Conservation (phyloP, 805 yeast genomes). For the Lipomyces lipofer region DNA sequence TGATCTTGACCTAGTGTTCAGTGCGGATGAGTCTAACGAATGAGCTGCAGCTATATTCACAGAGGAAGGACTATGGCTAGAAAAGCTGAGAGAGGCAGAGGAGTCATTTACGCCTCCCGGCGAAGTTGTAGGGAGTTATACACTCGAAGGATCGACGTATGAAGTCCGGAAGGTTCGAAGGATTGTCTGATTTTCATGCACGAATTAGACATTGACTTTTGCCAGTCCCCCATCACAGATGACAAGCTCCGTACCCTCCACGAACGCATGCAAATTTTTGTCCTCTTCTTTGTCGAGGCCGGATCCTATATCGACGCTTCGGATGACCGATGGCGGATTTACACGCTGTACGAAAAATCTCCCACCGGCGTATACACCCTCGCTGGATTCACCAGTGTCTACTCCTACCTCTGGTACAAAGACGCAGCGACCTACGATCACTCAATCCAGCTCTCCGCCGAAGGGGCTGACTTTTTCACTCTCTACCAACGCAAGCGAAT, state of each 20-base stretch:
- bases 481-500: slow-evolving; percentile 61
- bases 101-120: slow-evolving; percentile 31
- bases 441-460: slow-evolving; percentile 9
- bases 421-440: slow-evolving; percentile 55
- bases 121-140: slow-evolving; percentile 40
- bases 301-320: slow-evolving; percentile 80
- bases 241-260: slow-evolving; percentile 55
- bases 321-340: slow-evolving; percentile 82
- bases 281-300: slow-evolving; percentile 86
- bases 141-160: slow-evolving; percentile 44
- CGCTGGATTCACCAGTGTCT: slow-evolving; percentile 80
- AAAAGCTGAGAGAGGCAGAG: slow-evolving; percentile 4
- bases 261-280: slow-evolving; percentile 72
- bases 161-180: slow-evolving; percentile 57
- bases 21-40: neutral
- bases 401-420: slow-evolving; percentile 76
- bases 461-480: slow-evolving; percentile 7
- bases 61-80: slow-evolving; percentile 65
- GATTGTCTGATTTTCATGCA: too few relatives aligned
- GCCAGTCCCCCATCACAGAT: slow-evolving; percentile 46
- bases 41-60: slow-evolving; percentile 48
- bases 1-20: neutral
- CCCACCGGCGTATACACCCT: slow-evolving; percentile 44
- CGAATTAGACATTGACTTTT: too few relatives aligned
- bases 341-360: slow-evolving; percentile 47